Percentiles rank a stretch among this genome's conserved stretches.
Conservation (phyloP, 768 basidiomycete species). For the Boletus rubropictus region DNA sequence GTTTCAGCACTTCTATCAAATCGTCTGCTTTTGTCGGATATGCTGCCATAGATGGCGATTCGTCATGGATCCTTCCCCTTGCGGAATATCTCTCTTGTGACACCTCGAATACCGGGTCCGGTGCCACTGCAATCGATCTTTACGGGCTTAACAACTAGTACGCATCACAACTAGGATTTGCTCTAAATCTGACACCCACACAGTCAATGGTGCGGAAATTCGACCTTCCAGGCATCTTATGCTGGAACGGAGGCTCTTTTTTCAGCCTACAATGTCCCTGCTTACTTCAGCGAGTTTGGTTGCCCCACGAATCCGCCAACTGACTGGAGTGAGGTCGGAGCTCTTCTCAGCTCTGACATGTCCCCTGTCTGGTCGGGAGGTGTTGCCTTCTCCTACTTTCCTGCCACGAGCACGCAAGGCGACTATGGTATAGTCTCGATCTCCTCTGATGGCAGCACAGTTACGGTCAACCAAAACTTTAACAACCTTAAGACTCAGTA, state of each 20-base stretch:
- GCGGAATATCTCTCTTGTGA: constrained; percentile 83
- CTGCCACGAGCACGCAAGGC: constrained; percentile 63
- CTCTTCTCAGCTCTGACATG: constrained; percentile 70
- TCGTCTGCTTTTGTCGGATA: constrained; percentile 75
- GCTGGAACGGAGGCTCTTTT: constrained; percentile 49
- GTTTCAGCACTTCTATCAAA: constrained; percentile 51
- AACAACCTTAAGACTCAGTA: constrained; percentile 60
- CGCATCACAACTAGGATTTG: constrained; percentile 23
- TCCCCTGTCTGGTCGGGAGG: constrained; percentile 83
- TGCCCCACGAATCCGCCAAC: constrained; percentile 63
- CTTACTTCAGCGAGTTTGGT: constrained; percentile 89
- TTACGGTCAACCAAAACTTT: constrained; percentile 67
- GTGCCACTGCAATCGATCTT: constrained; percentile 66
- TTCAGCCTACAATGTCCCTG: constrained; percentile 64
- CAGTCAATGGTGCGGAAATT: constrained; percentile 81
- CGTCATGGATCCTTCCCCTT: constrained; percentile 56
- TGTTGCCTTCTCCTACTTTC: constrained; percentile 87
- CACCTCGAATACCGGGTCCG: constrained; percentile 45
- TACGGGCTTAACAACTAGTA: constrained; percentile 88
- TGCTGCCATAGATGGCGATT: constrained; percentile 72
- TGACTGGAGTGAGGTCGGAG: constrained; percentile 69
- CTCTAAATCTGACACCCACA: constrained; percentile 9
- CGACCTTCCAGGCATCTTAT: constrained; percentile 53
- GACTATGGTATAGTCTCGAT: constrained; percentile 85
- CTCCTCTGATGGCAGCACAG: constrained; percentile 56